phyloP scores from a whole-genome alignment of 352 stramenopile species.

The Halophytophthora batemanensis region DNA sequence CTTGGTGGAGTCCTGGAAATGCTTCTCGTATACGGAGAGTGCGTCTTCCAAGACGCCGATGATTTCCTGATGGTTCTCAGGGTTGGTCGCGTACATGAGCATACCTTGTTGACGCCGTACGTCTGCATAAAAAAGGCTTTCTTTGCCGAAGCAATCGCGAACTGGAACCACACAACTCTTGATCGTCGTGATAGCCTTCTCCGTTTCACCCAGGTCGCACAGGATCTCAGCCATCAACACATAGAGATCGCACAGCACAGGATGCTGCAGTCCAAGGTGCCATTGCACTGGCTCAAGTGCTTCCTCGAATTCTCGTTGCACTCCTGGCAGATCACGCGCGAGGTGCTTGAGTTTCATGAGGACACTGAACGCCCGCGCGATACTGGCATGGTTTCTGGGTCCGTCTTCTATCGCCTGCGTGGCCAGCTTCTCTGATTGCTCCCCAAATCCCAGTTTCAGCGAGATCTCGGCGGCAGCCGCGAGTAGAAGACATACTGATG shows the following conservation, averaged over 20 bases:
- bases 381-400: slow-evolving; percentile 21
- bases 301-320: slow-evolving; percentile 20
- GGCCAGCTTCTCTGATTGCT: slow-evolving; percentile 27
- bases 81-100: slow-evolving; percentile 23
- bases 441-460: slow-evolving; percentile 21
- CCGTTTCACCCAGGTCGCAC: slow-evolving; percentile 11
- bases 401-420: slow-evolving; percentile 36
- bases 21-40: slow-evolving; percentile 46
- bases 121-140: slow-evolving; percentile 49
- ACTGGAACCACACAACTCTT: slow-evolving; percentile 25
- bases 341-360: slow-evolving; percentile 33
- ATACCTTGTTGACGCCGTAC: slow-evolving; percentile 39
- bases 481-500: slow-evolving; percentile 35
- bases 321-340: slow-evolving; percentile 11
- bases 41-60: slow-evolving; percentile 53
- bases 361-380: slow-evolving; percentile 25
- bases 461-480: slow-evolving; percentile 36
- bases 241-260: slow-evolving; percentile 38
- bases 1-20: slow-evolving; percentile 25
- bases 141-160: slow-evolving; percentile 43
- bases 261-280: slow-evolving; percentile 38
- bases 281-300: slow-evolving; percentile 36
- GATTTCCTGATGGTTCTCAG: slow-evolving; percentile 23
- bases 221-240: slow-evolving; percentile 50
- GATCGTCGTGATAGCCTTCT: slow-evolving; percentile 24